Evolutionary conservation across 768 basidiomycete genomes (phyloP).

Genomic region (Saitozyma sp.): DNA sequence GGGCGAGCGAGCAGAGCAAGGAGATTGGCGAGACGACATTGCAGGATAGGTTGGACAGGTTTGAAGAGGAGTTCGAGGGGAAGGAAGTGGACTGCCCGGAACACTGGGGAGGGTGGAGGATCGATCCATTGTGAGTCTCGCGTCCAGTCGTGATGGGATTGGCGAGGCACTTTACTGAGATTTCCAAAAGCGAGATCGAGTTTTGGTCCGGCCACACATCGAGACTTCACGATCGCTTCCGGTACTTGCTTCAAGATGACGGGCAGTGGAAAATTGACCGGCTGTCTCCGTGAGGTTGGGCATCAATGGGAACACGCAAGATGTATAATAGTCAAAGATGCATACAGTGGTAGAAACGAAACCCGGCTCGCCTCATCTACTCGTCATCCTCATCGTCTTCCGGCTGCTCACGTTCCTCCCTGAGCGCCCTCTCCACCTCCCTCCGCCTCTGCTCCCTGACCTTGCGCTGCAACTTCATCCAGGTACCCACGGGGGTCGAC

Average conservation of each 20-base stretch:
- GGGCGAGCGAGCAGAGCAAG: slow-evolving; percentile 86
- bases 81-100: slow-evolving; percentile 73
- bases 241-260: slow-evolving; percentile 53
- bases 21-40: slow-evolving; percentile 74
- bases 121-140: slow-evolving; percentile 75
- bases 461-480: slow-evolving; percentile 77
- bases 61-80: slow-evolving; percentile 63
- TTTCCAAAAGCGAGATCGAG: slow-evolving; percentile 73
- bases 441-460: slow-evolving; percentile 61
- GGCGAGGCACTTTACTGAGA: slow-evolving; percentile 7
- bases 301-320: background rate
- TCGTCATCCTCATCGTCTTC: slow-evolving; percentile 18
- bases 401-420: slow-evolving; percentile 32
- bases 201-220: slow-evolving; percentile 98
- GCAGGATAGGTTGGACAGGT: slow-evolving; percentile 61
- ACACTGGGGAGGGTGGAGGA: slow-evolving; percentile 95
- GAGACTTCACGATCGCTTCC: slow-evolving; percentile 84
- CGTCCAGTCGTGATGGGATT: background rate
- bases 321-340: slow-evolving; percentile 3
- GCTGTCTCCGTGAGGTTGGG: slow-evolving; percentile 64
- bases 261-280: slow-evolving; percentile 76
- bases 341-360: slow-evolving; percentile 13
- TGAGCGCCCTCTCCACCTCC: slow-evolving; percentile 51
- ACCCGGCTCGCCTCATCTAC: slow-evolving; percentile 1
- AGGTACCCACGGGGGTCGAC: slow-evolving; percentile 76